Evolutionary conservation across 768 basidiomycete genomes (phyloP), one percentile per base, ranked within the genome.

Genomic region (Pleurotus pulmonarius): DNA sequence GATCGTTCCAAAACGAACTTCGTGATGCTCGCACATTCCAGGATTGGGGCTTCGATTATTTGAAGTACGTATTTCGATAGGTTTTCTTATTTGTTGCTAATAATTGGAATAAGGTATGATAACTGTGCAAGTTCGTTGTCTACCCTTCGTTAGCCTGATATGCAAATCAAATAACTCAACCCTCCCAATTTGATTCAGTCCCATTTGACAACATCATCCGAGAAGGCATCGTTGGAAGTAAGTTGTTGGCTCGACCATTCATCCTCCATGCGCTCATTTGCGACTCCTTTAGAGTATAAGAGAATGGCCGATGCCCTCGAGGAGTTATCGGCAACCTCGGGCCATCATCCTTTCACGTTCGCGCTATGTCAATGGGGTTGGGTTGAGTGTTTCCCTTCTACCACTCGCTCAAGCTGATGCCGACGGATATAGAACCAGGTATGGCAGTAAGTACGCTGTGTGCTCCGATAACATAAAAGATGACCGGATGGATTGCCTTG

Each of bases 321-420:
- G 1, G 69, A 77, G 51, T 72, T 87, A 25, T 71, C 81, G 4
- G 65, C 74, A 46, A 68, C 64, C 3, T 75, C 78, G 16, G 73
- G 73, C 3, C 79, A 75, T 51, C 71, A 75, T 1, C 79, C 84
- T 0, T 67, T 87, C 34, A 65, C 85, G 18, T 75, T 83, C 61
- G 85, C 85, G 5, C 66, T 88, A 6, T 88, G 85, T 60, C 74
- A 85, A 60, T 87, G 84, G 85, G 85, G 84, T 47, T 77, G 79
- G 74, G 84, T 86, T 34, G 61, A 60, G 77, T 59, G 18, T 53
- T 7, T 24, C 24, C 9, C 29, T 34, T 34, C 2, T 4, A 34
- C 29, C 2, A 4, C 29, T 34, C 8, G 29, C 29, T 34, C 29
- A 11, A 34, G 29, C 29, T 34, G 29, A 34, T 34, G 9, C 29